These are phyloP conservation scores for Silene noctiflora DNA, from an alignment of 179 eudicot genomes.

Conservation along the genomic window DNA sequence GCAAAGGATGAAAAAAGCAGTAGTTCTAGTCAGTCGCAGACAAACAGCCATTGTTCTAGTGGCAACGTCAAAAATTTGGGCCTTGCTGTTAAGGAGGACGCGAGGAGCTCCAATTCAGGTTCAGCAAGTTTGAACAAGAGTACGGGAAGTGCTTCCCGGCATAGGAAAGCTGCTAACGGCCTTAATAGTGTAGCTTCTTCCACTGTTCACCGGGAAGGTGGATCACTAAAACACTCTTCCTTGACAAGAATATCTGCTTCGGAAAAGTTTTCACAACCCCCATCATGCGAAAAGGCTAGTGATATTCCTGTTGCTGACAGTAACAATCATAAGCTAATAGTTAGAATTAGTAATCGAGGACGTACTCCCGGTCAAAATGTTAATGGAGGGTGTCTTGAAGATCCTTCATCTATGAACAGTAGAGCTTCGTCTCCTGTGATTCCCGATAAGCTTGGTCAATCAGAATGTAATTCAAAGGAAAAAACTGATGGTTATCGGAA, in stretches of 20 bases:
- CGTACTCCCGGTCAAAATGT: slow-evolving; percentile 63
- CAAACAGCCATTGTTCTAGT: slow-evolving; percentile 69
- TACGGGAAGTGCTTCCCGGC: slow-evolving; percentile 47
- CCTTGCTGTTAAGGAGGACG: slow-evolving; percentile 61
- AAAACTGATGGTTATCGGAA: slow-evolving; percentile 31
- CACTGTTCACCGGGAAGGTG: slow-evolving; percentile 29
- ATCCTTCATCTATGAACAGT: slow-evolving; percentile 39
- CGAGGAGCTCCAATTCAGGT: slow-evolving; percentile 60
- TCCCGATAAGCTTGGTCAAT: slow-evolving; percentile 48
- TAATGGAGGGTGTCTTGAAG: slow-evolving; percentile 46
- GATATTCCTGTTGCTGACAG: slow-evolving; percentile 40
- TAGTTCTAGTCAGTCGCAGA: slow-evolving; percentile 77
- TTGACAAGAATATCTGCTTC: slow-evolving; percentile 33
- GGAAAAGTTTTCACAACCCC: slow-evolving; percentile 45
- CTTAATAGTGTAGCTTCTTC: slow-evolving; percentile 30
- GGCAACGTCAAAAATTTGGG: slow-evolving; percentile 39
- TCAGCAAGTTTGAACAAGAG: slow-evolving; percentile 47
- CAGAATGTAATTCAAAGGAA: slow-evolving; percentile 34
- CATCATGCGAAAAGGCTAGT: slow-evolving; percentile 23
- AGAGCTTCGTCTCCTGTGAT: slow-evolving; percentile 54
- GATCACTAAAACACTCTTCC: slow-evolving; percentile 36
- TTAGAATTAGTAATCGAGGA: slow-evolving; percentile 63
- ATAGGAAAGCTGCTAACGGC: slow-evolving; percentile 49
- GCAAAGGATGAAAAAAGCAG: slow-evolving; percentile 72
- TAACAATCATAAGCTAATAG: slow-evolving; percentile 64